Conservation (phyloP, 306 rosid species). For the Citrullus amarus region DNA sequence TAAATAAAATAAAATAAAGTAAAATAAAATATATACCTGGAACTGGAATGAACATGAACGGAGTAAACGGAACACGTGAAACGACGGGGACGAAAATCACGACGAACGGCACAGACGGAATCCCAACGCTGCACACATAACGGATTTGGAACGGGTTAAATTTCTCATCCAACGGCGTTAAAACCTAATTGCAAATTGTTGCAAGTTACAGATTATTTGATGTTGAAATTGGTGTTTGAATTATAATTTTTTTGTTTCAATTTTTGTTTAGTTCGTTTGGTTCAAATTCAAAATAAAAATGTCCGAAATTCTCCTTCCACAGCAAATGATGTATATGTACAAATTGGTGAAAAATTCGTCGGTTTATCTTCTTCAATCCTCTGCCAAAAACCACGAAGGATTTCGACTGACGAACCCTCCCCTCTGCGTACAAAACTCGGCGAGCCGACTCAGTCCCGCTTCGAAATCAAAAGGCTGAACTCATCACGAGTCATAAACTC, state of each 20-base stretch:
- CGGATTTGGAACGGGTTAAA: neutral
- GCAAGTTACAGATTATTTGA: neutral
- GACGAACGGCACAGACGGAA: neutral
- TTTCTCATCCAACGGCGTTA: neutral
- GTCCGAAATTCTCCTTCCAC: constrained; percentile 62
- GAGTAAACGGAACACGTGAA: constrained; percentile 4
- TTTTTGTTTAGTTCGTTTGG: neutral
- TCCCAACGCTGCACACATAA: neutral
- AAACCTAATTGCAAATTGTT: neutral
- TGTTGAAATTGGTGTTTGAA: neutral
- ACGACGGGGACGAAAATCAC: neutral
- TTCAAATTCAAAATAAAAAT: neutral
- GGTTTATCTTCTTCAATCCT: constrained; percentile 7
- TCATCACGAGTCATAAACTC: neutral
- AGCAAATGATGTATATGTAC: constrained; percentile 29
- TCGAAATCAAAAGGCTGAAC: neutral
- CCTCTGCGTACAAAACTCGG: constrained; percentile 19
- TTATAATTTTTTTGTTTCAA: too few relatives aligned
- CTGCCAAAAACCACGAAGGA: constrained; percentile 5
- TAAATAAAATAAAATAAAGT: too few relatives aligned
- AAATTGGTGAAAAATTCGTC: neutral
- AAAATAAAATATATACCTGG: neutral
- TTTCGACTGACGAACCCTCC: neutral
- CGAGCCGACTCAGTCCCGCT: constrained; percentile 13
- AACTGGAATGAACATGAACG: neutral